Percentiles rank a stretch among this genome's conserved stretches.
phyloP scores from a whole-genome alignment of 176 grass and related monocot species.

The Juncus inflexus region DNA sequence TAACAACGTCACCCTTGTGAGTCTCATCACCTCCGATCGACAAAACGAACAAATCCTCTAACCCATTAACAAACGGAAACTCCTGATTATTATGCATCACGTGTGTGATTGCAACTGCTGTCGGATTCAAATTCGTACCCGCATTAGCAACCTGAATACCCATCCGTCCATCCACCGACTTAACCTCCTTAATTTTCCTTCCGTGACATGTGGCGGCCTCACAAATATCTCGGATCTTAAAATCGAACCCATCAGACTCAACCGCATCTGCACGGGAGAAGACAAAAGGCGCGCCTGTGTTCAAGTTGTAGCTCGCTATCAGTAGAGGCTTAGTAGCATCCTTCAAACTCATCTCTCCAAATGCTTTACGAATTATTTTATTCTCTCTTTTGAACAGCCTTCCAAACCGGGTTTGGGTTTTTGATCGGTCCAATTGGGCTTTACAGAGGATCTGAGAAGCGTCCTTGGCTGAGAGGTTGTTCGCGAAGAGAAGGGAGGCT shows the following conservation, averaged over 20 bases:
- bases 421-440: conserved; percentile 35
- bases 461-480: conserved; percentile 47
- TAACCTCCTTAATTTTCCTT: conserved; percentile 32
- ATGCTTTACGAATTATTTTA: conserved; percentile 36
- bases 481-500: conserved; percentile 49
- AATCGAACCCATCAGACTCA: conserved; percentile 80
- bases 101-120: conserved; percentile 58
- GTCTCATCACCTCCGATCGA: conserved; percentile 46
- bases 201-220: conserved; percentile 33
- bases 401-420: neutral
- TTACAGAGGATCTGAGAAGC: conserved; percentile 39
- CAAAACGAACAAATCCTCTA: conserved; percentile 57
- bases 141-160: conserved; percentile 37
- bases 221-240: conserved; percentile 69
- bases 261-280: conserved; percentile 94
- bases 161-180: conserved; percentile 47
- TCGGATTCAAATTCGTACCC: conserved; percentile 41
- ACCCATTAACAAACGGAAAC: conserved; percentile 54
- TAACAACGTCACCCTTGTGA: neutral
- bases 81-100: conserved; percentile 76
- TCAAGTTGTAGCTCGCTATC: conserved; percentile 74
- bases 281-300: conserved; percentile 55
- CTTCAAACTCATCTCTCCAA: conserved; percentile 48
- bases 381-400: conserved; percentile 20
- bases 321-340: conserved; percentile 71